These are phyloP conservation scores for Leccinum longicurvipes DNA, from an alignment of 768 basidiomycete genomes.

Conservation along the genomic window DNA sequence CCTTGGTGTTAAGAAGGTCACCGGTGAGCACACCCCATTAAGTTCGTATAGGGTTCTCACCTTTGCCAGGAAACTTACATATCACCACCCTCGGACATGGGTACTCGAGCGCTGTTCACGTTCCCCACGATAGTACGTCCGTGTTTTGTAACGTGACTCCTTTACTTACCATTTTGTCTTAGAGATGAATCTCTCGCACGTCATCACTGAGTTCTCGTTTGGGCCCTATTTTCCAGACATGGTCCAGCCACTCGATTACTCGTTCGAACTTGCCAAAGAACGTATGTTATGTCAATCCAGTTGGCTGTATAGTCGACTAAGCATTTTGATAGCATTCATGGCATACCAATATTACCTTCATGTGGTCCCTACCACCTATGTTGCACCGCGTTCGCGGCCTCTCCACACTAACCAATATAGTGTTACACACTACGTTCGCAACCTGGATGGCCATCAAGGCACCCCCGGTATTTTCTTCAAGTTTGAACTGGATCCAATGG, in stretches of 20 bases:
- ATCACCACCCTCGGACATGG: conserved; percentile 95
- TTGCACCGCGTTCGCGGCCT: conserved; percentile 63
- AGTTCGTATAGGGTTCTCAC: neutral
- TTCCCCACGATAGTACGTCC: conserved; percentile 76
- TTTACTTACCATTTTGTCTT: neutral
- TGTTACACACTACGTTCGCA: conserved; percentile 87
- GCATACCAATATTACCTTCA: conserved; percentile 94
- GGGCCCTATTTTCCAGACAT: conserved; percentile 96
- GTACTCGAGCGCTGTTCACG: conserved; percentile 82
- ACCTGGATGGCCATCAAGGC: conserved; percentile 68
- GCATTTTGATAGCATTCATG: conserved; percentile 59
- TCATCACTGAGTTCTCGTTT: conserved; percentile 96
- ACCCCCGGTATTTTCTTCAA: conserved; percentile 98
- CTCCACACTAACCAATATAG: conserved; percentile 85
- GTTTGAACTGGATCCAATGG: conserved; percentile 91
- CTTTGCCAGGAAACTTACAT: conserved; percentile 76
- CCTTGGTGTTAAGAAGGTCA: conserved; percentile 83
- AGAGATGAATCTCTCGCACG: conserved; percentile 97
- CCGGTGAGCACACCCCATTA: conserved; percentile 44
- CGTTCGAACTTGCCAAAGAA: conserved; percentile 69
- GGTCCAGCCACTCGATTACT: conserved; percentile 89
- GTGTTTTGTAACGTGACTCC: neutral
- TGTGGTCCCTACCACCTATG: conserved; percentile 93
- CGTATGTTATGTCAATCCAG: conserved; percentile 36
- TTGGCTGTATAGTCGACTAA: neutral